Evolutionary conservation across 371 early-diverging fungal species (phyloP).

Genomic region (Chytridium lagenaria): DNA sequence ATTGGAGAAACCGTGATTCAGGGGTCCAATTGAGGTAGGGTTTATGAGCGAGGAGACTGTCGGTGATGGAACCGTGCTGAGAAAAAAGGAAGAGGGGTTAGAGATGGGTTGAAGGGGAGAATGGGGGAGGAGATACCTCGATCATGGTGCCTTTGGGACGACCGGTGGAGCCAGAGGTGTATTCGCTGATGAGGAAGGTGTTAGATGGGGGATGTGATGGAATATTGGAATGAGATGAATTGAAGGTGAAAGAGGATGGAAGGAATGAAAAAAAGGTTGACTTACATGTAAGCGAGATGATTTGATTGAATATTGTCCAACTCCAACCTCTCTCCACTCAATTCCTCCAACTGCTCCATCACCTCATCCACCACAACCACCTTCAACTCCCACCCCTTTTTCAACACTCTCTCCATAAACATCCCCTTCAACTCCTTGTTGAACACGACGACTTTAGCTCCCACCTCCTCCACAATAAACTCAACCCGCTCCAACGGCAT

Average conservation of each 20-base stretch:
- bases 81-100: not conserved
- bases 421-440: not conserved
- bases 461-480: not conserved
- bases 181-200: too few relatives aligned
- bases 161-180: slow-evolving; percentile 15
- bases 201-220: too few relatives aligned
- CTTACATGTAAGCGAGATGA: not conserved
- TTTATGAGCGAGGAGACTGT: slow-evolving; percentile 9
- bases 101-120: not conserved
- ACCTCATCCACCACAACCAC: not conserved
- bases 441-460: not conserved
- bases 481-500: slow-evolving; percentile 8
- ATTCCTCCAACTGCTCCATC: not conserved
- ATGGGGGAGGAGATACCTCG: not conserved
- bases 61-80: slow-evolving; percentile 2
- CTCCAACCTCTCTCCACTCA: not conserved
- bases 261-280: too few relatives aligned
- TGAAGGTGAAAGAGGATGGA: too few relatives aligned
- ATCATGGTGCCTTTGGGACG: slow-evolving; percentile 1
- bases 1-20: slow-evolving; percentile 22
- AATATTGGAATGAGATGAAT: too few relatives aligned
- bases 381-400: not conserved
- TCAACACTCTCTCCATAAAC: not conserved
- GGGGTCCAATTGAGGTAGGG: not conserved
- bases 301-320: not conserved